phyloP scores from a whole-genome alignment of 345 rosid species.

The Boechera divaricarpa region DNA sequence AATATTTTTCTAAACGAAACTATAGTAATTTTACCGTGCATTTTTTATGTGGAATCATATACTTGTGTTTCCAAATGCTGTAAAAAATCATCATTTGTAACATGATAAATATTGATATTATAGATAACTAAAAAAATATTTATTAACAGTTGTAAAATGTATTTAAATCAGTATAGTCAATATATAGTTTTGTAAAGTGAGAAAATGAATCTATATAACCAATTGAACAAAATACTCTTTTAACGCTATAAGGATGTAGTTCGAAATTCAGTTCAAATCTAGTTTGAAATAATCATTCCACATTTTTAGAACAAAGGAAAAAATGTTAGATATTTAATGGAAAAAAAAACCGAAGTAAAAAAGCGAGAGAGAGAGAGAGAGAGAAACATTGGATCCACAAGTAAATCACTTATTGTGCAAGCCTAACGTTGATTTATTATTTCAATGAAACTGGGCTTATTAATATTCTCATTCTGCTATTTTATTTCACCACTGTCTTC shows the following conservation, averaged over 20 bases:
- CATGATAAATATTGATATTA: too few species aligned
- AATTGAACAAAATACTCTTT: neutral
- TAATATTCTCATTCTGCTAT: neutral
- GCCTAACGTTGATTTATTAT: neutral
- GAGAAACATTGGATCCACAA: constrained; percentile 54
- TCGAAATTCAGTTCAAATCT: neutral
- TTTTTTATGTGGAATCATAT: too few species aligned
- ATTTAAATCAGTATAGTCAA: too few species aligned
- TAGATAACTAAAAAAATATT: too few species aligned
- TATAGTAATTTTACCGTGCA: too few species aligned
- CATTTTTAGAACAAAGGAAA: neutral
- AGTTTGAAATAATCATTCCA: constrained; percentile 8
- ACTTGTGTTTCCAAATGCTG: too few species aligned
- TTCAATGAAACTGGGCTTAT: too few species aligned
- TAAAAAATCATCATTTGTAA: too few species aligned
- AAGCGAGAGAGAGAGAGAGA: constrained; percentile 16
- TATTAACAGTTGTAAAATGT: neutral
- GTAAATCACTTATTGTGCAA: constrained; percentile 13
- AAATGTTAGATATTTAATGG: constrained; percentile 12
- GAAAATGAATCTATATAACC: neutral
- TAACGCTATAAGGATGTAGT: neutral
- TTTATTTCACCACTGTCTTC: too few species aligned
- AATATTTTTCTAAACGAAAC: too few species aligned
- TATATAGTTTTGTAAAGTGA: neutral
- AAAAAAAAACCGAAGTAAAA: neutral